Base-by-base conservation (phyloP, 2,329 filamentous ascomycete species). In the Fusarium piperis region DNA sequence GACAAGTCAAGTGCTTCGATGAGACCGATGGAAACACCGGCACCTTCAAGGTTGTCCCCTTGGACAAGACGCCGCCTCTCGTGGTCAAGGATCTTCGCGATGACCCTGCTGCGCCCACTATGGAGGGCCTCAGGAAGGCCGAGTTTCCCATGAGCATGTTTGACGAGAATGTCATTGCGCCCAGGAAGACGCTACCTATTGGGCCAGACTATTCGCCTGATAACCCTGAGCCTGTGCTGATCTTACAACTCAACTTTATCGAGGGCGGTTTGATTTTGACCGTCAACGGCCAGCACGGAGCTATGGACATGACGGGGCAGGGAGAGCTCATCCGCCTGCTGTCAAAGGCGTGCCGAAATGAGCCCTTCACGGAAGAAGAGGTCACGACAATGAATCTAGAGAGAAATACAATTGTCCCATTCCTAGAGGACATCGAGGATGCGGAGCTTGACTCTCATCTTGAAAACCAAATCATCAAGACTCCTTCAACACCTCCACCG, bases 301-400 rank as follows among this genome's bases (percentile, higher is more conserved):
- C 79, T 1, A 85, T 88, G 81, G 88, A 90, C 61, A 85, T 86
- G 78, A 81, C 80, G 1, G 87, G 86, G 2, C 83, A 86, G 68
- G 84, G 78, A 3, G 79, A 83, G 23, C 67, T 87, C 16, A 85
- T 88, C 16, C 64, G 76, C 3, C 81, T 87, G 2, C 77, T 90
- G 7, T 81, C 83, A 0, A 87, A 87, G 62, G 86, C 85, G 0
- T 88, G 86, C 60, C 76, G 74, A 1, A 74, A 78, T 2, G 83
- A 86, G 32, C n/a, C 65, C 0, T 88, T 87, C 71, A 85, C 84
- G 0, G 41, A 66, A 0, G 79, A 85, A 8, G 87, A 89, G 57
- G 41, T 85, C 0, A 32, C 62, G 0, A 53, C 71, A 2, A 87
- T 85, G 1, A 89, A 87, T 60, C 72, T 81, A 8, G 57, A 77